phyloP scores from a whole-genome alignment of 1,139 yeast genomes.

The Yamadazyma sp. region DNA sequence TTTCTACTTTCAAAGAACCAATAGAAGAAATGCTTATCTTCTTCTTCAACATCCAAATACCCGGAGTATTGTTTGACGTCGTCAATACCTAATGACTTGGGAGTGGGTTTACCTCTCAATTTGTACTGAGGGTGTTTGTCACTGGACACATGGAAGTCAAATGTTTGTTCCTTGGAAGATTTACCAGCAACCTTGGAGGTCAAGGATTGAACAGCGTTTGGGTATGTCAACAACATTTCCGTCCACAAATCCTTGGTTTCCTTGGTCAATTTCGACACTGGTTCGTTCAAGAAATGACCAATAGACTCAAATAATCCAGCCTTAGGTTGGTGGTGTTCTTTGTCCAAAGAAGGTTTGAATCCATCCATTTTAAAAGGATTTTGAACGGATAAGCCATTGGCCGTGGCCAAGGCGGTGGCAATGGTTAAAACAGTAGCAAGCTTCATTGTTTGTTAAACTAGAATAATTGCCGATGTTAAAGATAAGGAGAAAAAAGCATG shows the following conservation, averaged over 20 bases:
- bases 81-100: slow-evolving; percentile 70
- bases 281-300: slow-evolving; percentile 44
- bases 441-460: slow-evolving; percentile 23
- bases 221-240: slow-evolving; percentile 59
- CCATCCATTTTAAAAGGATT: slow-evolving; percentile 23
- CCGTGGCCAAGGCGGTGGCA: slow-evolving; percentile 23
- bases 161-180: slow-evolving; percentile 35
- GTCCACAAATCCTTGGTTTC: slow-evolving; percentile 57
- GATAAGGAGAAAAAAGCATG: slow-evolving; percentile 1
- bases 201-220: slow-evolving; percentile 49
- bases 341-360: slow-evolving; percentile 29
- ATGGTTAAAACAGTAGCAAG: slow-evolving; percentile 26
- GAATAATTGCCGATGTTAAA: background rate
- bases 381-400: slow-evolving; percentile 34
- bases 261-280: slow-evolving; percentile 44
- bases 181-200: slow-evolving; percentile 55
- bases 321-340: slow-evolving; percentile 16
- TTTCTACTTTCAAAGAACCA: slow-evolving; percentile 48
- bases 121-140: slow-evolving; percentile 52
- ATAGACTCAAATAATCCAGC: slow-evolving; percentile 28
- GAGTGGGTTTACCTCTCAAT: slow-evolving; percentile 61
- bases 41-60: slow-evolving; percentile 79
- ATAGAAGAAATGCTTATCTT: slow-evolving; percentile 69
- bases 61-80: slow-evolving; percentile 82
- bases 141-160: slow-evolving; percentile 56